These are phyloP conservation scores for Balakata baccata DNA, from an alignment of 345 rosid species.

Conservation along the genomic window DNA sequence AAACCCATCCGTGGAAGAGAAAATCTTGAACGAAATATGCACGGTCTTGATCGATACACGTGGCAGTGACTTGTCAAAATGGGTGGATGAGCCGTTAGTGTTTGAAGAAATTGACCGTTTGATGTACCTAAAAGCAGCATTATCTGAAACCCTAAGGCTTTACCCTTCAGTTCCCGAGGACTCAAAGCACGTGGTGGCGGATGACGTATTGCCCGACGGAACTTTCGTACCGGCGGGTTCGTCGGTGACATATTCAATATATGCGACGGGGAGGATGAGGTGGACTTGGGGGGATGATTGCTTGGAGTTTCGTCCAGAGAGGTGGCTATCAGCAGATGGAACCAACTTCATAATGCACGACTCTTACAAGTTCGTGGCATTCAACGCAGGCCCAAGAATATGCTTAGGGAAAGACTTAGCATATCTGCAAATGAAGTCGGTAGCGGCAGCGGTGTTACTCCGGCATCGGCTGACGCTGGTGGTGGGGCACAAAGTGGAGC, in stretches of 20 bases:
- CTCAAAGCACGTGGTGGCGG: conserved; percentile 71
- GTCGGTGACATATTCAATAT: conserved; percentile 81
- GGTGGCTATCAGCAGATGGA: conserved; percentile 75
- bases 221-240: conserved; percentile 89
- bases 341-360: conserved; percentile 52
- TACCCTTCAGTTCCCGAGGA: conserved; percentile 95
- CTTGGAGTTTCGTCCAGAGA: conserved; percentile 72
- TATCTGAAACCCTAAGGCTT: conserved; percentile 79
- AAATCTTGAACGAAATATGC: conserved; percentile 62
- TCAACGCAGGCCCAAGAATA: conserved; percentile 89
- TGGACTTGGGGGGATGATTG: conserved; percentile 91
- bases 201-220: conserved; percentile 86
- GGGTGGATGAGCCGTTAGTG: conserved; percentile 65
- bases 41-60: conserved; percentile 66
- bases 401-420: conserved; percentile 87
- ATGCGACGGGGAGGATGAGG: conserved; percentile 84
- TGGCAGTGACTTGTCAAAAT: conserved; percentile 48
- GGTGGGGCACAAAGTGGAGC: conserved; percentile 80
- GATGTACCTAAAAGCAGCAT: conserved; percentile 77
- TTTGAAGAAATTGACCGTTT: conserved; percentile 74
- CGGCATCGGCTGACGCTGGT: conserved; percentile 65
- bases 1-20: conserved; percentile 61
- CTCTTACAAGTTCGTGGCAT: conserved; percentile 78
- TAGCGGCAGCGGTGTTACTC: conserved; percentile 70
- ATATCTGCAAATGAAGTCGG: conserved; percentile 86